Evolutionary conservation across 352 stramenopile genomes (phyloP).

Genomic region (Saprolegnia diclina): DNA sequence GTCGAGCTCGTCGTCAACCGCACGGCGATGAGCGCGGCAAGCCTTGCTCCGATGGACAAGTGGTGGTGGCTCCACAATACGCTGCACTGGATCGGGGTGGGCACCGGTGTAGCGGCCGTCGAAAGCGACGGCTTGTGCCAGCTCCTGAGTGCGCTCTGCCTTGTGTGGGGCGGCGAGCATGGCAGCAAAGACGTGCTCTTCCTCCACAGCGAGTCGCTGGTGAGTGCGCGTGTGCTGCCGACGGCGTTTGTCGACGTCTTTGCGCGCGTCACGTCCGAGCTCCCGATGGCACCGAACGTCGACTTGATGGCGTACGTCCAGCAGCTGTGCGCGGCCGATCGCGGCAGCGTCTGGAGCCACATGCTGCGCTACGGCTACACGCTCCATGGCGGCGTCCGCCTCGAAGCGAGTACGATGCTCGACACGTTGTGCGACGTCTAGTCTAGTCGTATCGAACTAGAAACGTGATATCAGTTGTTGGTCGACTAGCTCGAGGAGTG

Average conservation of each 20-base stretch:
- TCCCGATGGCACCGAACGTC: background rate
- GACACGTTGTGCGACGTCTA: background rate
- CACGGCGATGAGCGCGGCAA: background rate
- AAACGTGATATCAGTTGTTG: too few species aligned
- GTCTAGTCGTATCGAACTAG: too few species aligned
- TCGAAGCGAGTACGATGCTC: background rate
- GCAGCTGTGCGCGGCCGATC: background rate
- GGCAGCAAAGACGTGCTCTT: background rate
- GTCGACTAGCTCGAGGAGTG: too few species aligned
- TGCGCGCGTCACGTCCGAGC: background rate
- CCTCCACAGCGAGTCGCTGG: background rate
- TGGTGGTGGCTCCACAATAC: conserved; percentile 17
- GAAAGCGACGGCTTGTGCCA: background rate
- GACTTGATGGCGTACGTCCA: conserved; percentile 3
- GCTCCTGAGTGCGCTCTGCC: conserved; percentile 18
- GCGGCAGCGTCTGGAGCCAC: background rate
- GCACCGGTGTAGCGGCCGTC: background rate
- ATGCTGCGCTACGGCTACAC: conserved; percentile 5
- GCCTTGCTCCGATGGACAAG: background rate
- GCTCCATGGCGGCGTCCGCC: background rate
- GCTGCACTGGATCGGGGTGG: conserved; percentile 19
- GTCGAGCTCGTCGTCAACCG: conserved; percentile 3
- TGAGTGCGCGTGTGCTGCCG: background rate
- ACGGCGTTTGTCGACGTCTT: conserved; percentile 1
- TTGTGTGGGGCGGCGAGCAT: background rate